Percentiles rank a stretch among this genome's conserved stretches.
phyloP scores from a whole-genome alignment of 768 basidiomycete genomes.

The Pholiota conissans region DNA sequence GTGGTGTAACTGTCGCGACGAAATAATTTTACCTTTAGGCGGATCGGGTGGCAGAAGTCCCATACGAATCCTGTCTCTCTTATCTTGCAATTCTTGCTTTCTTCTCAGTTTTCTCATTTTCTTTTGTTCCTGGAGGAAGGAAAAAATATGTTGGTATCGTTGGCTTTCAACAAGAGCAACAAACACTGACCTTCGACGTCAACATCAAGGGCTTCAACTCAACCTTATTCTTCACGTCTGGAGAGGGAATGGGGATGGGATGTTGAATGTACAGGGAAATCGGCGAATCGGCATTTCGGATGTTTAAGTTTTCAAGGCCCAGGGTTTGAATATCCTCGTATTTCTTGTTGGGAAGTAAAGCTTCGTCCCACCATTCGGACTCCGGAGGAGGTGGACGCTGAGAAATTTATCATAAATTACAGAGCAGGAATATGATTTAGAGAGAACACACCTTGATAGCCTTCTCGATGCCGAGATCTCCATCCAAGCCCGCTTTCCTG shows the following conservation, averaged over 20 bases:
- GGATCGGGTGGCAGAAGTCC: conserved; percentile 93
- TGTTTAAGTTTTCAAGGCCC: conserved; percentile 59
- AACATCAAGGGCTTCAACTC: conserved; percentile 86
- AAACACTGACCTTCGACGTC: conserved; percentile 72
- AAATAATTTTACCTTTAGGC: conserved; percentile 69
- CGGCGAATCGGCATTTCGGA: conserved; percentile 66
- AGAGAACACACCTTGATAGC: conserved; percentile 67
- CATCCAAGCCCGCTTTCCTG: conserved; percentile 90
- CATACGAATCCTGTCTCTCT: conserved; percentile 93
- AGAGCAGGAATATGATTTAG: background rate
- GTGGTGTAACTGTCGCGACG: too few species aligned
- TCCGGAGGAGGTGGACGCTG: conserved; percentile 86
- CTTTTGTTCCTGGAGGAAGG: conserved; percentile 82
- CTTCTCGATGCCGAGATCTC: conserved; percentile 91
- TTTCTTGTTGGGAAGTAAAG: conserved; percentile 74
- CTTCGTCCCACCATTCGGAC: conserved; percentile 97
- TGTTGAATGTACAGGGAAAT: conserved; percentile 94
- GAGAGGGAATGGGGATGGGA: conserved; percentile 93
- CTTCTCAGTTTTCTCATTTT: conserved; percentile 92
- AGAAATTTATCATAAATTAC: background rate
- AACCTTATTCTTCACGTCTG: conserved; percentile 79
- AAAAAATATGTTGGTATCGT: background rate
- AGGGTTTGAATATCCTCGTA: conserved; percentile 70
- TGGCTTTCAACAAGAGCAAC: background rate
- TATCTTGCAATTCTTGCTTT: conserved; percentile 89